These are phyloP conservation scores for Leptographium lundbergii DNA, from an alignment of 2,329 filamentous ascomycete genomes.

Conservation along the genomic window DNA sequence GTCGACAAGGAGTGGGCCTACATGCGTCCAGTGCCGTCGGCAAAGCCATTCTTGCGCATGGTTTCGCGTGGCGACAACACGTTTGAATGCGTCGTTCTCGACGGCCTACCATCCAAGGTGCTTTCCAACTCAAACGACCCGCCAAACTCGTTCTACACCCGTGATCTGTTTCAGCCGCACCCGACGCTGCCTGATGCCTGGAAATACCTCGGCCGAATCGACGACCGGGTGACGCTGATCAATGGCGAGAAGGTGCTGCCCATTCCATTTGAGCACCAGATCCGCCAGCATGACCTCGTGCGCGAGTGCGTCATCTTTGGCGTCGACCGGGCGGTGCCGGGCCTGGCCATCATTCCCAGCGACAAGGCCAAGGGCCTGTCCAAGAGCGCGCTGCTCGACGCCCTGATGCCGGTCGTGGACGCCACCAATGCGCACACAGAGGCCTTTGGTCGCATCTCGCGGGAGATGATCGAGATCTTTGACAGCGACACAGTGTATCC, in stretches of 20 bases:
- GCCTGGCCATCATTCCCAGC: constrained; percentile 32
- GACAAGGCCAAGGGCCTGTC: constrained; percentile 12
- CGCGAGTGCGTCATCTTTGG: constrained; percentile 42
- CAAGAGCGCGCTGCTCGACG: constrained; percentile 16
- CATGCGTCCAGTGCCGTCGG: constrained; percentile 28
- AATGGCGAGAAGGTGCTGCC: no score
- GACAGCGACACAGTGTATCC: constrained; percentile 28
- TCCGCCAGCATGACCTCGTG: constrained; percentile 17
- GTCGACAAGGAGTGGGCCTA: constrained; percentile 50
- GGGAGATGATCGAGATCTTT: constrained; percentile 36
- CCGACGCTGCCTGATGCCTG: no score
- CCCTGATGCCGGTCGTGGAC: constrained; percentile 22
- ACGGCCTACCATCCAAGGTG: constrained; percentile 25
- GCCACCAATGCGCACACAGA: constrained; percentile 18
- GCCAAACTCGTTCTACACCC: no score
- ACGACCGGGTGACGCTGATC: no score
- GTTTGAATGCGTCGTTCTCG: constrained; percentile 24
- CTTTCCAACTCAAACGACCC: constrained; percentile 4
- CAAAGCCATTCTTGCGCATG: constrained; percentile 19
- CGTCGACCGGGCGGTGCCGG: constrained; percentile 31
- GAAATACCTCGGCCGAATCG: no score
- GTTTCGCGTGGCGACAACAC: constrained; percentile 19
- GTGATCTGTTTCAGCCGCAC: no score
- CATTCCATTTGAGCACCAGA: no score
- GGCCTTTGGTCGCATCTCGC: constrained; percentile 26